Evolutionary conservation across 1,139 yeast genomes (phyloP), one percentile per base, ranked within the genome.

Genomic region (Suhomyces taliae): DNA sequence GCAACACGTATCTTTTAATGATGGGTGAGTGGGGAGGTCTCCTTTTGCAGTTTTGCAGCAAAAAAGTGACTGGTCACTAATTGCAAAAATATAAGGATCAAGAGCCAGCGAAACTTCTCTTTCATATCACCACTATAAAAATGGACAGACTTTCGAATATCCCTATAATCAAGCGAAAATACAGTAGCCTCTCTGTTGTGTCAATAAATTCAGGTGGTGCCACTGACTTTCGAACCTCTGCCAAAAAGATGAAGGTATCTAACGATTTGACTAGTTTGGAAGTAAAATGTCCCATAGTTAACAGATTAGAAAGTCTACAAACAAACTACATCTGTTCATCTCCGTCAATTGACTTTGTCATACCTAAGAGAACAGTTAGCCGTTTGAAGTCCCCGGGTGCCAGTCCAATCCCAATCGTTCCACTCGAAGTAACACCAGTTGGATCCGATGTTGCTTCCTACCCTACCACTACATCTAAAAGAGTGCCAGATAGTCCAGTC

Each of bases 231-330:
- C n/a, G 36, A 10, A 39, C 39, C 8, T 7, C 36, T 6, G 19
- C 26, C 5, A 41, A 41, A 12, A 15, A 40, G 11, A 33, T 8
- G 9, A 37, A 41, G 34, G 11, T 27, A 8, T 27, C 34, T 3
- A 31, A 12, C 7, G 43, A 43, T 10, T 32, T 43, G 36, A 43
- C 46, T 7, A 39, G 43, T 32, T 24, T 43, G 26, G 40, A 39
- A 10, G 42, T 43, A 10, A 39, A 11, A 34, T 12, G n/a, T 12
- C 26, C 33, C 26, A 7, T 29, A 29, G 32, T 11, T 11, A 29
- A 29, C 7, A 9, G 32, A 29, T 6, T 29, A 29, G 32, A 29
- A 6, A 19, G 24, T 19, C 24, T 19, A 19, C 24, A 19, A 19
- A 19, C 24, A 19, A 19, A 19, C 24, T 19, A 19, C 6, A 19